Base-by-base conservation (phyloP, 2,329 filamentous ascomycete species). In the Tolypocladium sp. region DNA sequence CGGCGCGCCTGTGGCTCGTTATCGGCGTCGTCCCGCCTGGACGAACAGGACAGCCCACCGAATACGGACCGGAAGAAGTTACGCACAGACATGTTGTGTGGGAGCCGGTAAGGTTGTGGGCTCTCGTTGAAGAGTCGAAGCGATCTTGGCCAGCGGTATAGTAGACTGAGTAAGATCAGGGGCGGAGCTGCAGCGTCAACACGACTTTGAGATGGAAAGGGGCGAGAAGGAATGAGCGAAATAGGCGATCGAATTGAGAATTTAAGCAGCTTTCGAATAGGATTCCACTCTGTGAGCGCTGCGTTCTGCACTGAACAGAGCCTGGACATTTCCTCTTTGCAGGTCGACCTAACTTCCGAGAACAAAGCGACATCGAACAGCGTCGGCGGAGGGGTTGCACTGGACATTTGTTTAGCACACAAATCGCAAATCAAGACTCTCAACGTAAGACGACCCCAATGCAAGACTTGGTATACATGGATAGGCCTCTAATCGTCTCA, bases 401-500 rank as follows among this genome's bases (percentile, higher is more conserved):
- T 35, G 49, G 4, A 22, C 9, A 35, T 13, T 6, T 22, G 30
- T 22, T 53, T 22, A 53, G 49, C 49, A 53, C 49, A 37, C 8
- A n/a, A 53, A 37, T 53, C 30, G 49, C 49, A 37, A 13, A 53
- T 22, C 30, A 53, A 22, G 20, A n/a, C 42, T 22, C 30, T 46
- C 57, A 37, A 53, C 38, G 49, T 22, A 27, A 27, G 60, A 65
- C 4, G 65, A 55, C 54, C 66, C 57, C 40, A 27, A 40, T 22
- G 59, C 40, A 40, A 55, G 42, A 49, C 51, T 53, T 52, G 30
- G 57, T 56, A 59, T 42, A 15, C 53, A 41, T 46, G 41, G 10
- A 58, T n/a, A 27, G 46, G 27, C 27, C 35, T 40, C 46, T 46
- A 65, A 63, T 64, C 63, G 64, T 66, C 65, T 59, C 65, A 52